Evolutionary conservation across 306 rosid genomes (phyloP).

Genomic region (Castanea crenata): DNA sequence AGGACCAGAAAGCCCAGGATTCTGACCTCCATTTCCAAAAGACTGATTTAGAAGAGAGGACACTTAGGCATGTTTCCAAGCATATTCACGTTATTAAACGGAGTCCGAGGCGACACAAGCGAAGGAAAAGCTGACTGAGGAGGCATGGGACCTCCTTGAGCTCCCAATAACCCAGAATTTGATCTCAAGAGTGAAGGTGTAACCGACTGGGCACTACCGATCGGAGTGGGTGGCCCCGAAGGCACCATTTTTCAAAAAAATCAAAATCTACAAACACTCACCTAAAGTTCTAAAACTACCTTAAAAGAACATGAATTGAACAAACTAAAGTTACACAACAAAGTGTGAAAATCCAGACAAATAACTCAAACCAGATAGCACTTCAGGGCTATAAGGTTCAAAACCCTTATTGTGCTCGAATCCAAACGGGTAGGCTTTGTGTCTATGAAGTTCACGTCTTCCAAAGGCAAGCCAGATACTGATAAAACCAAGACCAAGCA

Average conservation of each 20-base stretch:
- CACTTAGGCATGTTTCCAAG: constrained; percentile 78
- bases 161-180: constrained; percentile 85
- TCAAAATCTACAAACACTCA: constrained; percentile 35
- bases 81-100: constrained; percentile 66
- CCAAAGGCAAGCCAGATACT: constrained; percentile 49
- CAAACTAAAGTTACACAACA: constrained; percentile 43
- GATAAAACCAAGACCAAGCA: constrained; percentile 39
- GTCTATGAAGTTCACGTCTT: constrained; percentile 44
- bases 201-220: constrained; percentile 87
- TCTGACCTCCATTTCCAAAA: constrained; percentile 67
- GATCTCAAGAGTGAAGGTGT: constrained; percentile 77
- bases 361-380: constrained; percentile 45
- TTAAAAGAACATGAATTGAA: constrained; percentile 41
- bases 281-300: constrained; percentile 44
- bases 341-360: constrained; percentile 26
- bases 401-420: constrained; percentile 51
- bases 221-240: constrained; percentile 85
- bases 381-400: constrained; percentile 34
- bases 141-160: constrained; percentile 76
- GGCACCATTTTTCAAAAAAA: constrained; percentile 66
- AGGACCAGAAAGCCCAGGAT: constrained; percentile 68
- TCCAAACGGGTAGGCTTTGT: constrained; percentile 40
- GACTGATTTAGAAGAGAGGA: constrained; percentile 81
- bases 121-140: constrained; percentile 68
- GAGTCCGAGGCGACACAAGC: constrained; percentile 74